phyloP scores from a whole-genome alignment of 2,329 filamentous ascomycete genomes.

The Parastagonospora avenae region DNA sequence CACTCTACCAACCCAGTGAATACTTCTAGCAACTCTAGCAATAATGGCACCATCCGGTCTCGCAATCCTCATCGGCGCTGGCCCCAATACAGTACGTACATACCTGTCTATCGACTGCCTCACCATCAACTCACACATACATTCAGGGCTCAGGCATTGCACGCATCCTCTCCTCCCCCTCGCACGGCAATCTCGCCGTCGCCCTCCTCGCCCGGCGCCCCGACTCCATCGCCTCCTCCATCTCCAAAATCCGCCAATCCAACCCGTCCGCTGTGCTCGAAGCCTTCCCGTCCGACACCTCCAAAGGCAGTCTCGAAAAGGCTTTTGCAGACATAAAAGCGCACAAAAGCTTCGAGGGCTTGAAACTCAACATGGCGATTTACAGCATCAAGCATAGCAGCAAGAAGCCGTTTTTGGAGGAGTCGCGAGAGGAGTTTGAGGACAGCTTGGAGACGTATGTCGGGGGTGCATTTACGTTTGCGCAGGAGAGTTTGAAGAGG shows the following conservation, averaged over 20 bases:
- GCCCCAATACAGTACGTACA: slow-evolving; percentile 36
- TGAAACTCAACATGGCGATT: slow-evolving; percentile 60
- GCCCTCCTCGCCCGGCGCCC: slow-evolving; percentile 58
- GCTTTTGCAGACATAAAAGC: slow-evolving; percentile 57
- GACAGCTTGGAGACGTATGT: slow-evolving; percentile 58
- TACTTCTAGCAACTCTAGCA: background rate
- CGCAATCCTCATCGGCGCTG: slow-evolving; percentile 42
- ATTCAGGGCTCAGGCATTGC: slow-evolving; percentile 61
- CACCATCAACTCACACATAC: background rate
- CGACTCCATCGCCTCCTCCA: slow-evolving; percentile 52
- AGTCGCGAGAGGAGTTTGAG: slow-evolving; percentile 55
- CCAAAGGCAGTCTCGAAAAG: slow-evolving; percentile 53
- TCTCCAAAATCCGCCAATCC: slow-evolving; percentile 49
- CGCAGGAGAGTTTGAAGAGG: slow-evolving; percentile 58
- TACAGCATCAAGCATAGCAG: slow-evolving; percentile 62
- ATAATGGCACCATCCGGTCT: slow-evolving; percentile 37
- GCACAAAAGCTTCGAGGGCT: slow-evolving; percentile 53
- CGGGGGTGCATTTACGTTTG: slow-evolving; percentile 61
- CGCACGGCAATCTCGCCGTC: slow-evolving; percentile 61
- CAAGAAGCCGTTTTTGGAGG: slow-evolving; percentile 61
- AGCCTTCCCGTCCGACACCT: slow-evolving; percentile 59
- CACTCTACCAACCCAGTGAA: background rate
- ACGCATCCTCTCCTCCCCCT: slow-evolving; percentile 56
- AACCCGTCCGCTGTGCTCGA: slow-evolving; percentile 55
- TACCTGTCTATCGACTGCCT: background rate